Evolutionary conservation across 176 grass and related monocot species (phyloP).

Genomic region (Triticum timopheevii): DNA sequence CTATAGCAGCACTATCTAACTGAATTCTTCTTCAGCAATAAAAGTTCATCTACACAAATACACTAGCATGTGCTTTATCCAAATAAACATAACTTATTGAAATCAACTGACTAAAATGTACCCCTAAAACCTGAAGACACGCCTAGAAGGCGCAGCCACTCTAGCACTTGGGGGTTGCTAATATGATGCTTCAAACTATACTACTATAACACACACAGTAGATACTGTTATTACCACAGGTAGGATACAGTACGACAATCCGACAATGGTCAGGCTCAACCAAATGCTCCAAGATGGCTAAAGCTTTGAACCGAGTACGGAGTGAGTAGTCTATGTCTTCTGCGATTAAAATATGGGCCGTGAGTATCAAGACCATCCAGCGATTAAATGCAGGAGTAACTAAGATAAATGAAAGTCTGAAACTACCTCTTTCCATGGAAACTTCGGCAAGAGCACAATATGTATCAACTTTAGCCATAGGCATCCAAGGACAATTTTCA

Average conservation of each 20-base stretch:
- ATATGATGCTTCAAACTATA: conserved; percentile 17
- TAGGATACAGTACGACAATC: conserved; percentile 27
- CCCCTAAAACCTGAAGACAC: neutral
- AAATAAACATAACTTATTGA: neutral
- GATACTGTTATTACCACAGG: conserved; percentile 29
- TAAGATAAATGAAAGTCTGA: neutral
- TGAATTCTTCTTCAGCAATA: neutral
- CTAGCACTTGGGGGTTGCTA: neutral
- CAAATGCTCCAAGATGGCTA: conserved; percentile 69
- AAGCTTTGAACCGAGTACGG: conserved; percentile 69
- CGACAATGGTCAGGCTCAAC: conserved; percentile 73
- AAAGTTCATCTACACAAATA: neutral
- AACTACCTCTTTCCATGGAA: conserved; percentile 83
- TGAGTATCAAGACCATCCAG: neutral
- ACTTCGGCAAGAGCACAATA: conserved; percentile 77
- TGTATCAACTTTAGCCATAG: conserved; percentile 70
- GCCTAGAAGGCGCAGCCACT: neutral
- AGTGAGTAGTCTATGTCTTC: conserved; percentile 87
- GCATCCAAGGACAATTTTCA: conserved; percentile 52
- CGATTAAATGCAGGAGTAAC: neutral
- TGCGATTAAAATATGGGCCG: conserved; percentile 35
- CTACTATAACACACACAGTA: neutral
- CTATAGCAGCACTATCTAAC: neutral
- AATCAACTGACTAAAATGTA: neutral
- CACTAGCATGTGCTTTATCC: neutral